phyloP scores from a whole-genome alignment of 1,139 yeast species.

The Yueomyces sp. region DNA sequence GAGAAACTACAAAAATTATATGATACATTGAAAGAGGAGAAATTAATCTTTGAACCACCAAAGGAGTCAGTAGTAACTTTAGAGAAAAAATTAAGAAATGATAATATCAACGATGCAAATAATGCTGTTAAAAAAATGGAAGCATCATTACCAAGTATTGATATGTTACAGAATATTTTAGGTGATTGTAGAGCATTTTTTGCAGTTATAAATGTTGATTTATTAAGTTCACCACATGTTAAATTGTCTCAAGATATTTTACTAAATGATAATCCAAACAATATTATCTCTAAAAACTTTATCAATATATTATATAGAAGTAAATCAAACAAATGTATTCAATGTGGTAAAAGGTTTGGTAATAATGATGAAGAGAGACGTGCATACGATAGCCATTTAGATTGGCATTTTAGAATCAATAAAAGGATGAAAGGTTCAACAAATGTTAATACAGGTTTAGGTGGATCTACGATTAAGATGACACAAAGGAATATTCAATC shows the following conservation, averaged over 20 bases:
- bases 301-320: slow-evolving; percentile 22
- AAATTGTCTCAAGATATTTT: slow-evolving; percentile 19
- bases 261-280: slow-evolving; percentile 12
- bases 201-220: slow-evolving; percentile 18
- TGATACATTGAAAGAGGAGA: slow-evolving; percentile 13
- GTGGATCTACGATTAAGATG: slow-evolving; percentile 7
- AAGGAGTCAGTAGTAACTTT: slow-evolving; percentile 19
- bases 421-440: slow-evolving; percentile 47
- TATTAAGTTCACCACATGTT: slow-evolving; percentile 18
- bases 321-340: slow-evolving; percentile 72
- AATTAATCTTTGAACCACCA: slow-evolving; percentile 15
- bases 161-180: slow-evolving; percentile 16
- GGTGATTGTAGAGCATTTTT: slow-evolving; percentile 21
- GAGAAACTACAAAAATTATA: slow-evolving; percentile 14
- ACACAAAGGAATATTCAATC: slow-evolving; percentile 36
- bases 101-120: slow-evolving; percentile 1
- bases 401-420: slow-evolving; percentile 94
- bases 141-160: slow-evolving; percentile 15
- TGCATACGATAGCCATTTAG: slow-evolving; percentile 56
- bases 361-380: slow-evolving; percentile 46
- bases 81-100: slow-evolving; percentile 10
- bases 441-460: slow-evolving; percentile 27
- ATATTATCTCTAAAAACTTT: slow-evolving; percentile 15
- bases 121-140: background rate
- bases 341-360: slow-evolving; percentile 80